Evolutionary conservation across 768 basidiomycete species (phyloP).

Genomic region (Mycena kentingensis): DNA sequence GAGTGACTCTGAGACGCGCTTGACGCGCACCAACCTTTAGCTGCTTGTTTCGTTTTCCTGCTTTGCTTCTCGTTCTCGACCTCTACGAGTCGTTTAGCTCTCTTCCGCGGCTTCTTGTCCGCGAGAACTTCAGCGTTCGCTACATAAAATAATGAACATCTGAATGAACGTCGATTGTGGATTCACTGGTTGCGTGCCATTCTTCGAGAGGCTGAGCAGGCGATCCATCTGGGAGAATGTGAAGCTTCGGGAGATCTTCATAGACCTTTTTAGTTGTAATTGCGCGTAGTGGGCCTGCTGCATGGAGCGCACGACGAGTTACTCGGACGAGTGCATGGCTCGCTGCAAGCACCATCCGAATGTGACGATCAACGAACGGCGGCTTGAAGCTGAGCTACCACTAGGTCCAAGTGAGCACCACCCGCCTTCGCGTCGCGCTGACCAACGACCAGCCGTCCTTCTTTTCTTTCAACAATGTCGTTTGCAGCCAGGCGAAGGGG

Average conservation of each 20-base stretch:
- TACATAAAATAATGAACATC: not conserved
- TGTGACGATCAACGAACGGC: not conserved
- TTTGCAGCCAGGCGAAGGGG: slow-evolving; percentile 85
- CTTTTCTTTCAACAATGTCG: slow-evolving; percentile 56
- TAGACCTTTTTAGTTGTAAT: slow-evolving; percentile 45
- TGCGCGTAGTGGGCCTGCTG: not conserved
- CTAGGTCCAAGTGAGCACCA: no score
- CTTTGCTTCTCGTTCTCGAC: not conserved
- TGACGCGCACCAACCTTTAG: slow-evolving; percentile 3
- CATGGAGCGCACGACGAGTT: not conserved
- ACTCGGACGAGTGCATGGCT: slow-evolving; percentile 3
- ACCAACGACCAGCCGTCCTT: not conserved
- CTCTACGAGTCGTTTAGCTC: not conserved
- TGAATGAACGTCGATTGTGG: not conserved
- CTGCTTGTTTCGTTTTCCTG: not conserved
- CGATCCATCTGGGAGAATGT: slow-evolving; percentile 32
- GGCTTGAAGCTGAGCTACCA: not conserved
- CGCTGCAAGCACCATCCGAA: slow-evolving; percentile 6
- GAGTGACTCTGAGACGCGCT: not conserved
- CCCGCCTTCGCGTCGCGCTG: no score
- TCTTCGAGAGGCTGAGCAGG: slow-evolving; percentile 31
- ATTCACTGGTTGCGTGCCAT: slow-evolving; percentile 23
- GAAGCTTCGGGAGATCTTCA: slow-evolving; percentile 46
- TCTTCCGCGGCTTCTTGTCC: not conserved
- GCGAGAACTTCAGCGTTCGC: not conserved